Conservation (phyloP, 2,329 filamentous ascomycete genomes). For the Mycosphaerella arachidis region DNA sequence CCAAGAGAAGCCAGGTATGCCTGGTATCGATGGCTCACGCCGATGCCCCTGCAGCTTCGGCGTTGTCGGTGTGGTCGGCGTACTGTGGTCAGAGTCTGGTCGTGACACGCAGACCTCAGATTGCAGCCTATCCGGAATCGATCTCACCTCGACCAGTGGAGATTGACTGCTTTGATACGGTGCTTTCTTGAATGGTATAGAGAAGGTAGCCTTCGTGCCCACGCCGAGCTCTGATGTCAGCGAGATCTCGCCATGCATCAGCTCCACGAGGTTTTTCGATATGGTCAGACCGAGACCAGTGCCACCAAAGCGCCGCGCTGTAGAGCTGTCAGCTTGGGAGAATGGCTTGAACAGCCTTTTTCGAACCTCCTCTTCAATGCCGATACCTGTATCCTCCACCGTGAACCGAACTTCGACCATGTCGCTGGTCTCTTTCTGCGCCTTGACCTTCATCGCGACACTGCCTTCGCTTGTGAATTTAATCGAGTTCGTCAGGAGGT, state of each 20-base stretch:
- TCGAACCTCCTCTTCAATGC: constrained; percentile 72
- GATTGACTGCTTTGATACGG: constrained; percentile 47
- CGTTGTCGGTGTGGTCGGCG: constrained; percentile 36
- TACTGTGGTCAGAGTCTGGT: constrained; percentile 57
- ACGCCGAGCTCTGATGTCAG: constrained; percentile 62
- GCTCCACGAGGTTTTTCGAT: constrained; percentile 71
- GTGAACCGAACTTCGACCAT: constrained; percentile 65
- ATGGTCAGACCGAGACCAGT: constrained; percentile 76
- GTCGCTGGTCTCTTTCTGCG: constrained; percentile 60
- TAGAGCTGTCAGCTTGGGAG: constrained; percentile 76
- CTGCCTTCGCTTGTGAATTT: constrained; percentile 68
- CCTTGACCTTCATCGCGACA: constrained; percentile 62
- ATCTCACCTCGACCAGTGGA: constrained; percentile 57
- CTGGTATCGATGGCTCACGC: constrained; percentile 15
- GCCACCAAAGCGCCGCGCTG: constrained; percentile 71
- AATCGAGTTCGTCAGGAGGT: constrained; percentile 71
- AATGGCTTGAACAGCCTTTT: constrained; percentile 74
- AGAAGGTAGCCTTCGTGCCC: constrained; percentile 71
- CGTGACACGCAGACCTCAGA: constrained; percentile 57
- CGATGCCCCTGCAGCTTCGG: constrained; percentile 14
- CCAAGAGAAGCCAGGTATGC: constrained; percentile 26
- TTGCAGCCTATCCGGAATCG: constrained; percentile 62
- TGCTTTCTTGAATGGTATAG: constrained; percentile 71
- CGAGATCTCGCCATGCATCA: constrained; percentile 73
- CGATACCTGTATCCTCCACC: constrained; percentile 74